A percentile compares a stretch with the other conserved stretches of the same genome.
Conservation (phyloP, 495 filamentous ascomycete species). For the Delitschia confertaspora region DNA sequence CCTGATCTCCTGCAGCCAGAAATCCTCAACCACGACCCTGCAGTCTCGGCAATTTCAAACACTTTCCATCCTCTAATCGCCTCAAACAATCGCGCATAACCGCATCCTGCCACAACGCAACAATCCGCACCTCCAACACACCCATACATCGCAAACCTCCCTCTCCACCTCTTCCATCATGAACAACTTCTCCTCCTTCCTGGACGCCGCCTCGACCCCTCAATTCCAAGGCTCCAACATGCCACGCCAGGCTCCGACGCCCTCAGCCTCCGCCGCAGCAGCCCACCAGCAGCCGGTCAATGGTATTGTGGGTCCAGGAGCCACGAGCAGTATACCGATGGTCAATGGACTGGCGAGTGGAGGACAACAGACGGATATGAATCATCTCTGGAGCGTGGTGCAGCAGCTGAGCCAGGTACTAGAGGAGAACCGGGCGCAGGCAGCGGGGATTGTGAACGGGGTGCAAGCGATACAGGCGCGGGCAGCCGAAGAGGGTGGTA, state of each 20-base stretch:
- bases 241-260: conserved; percentile 24
- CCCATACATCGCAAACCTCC: not conserved
- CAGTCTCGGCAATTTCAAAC: too few species aligned
- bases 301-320: conserved; percentile 6
- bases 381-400: conserved; percentile 75
- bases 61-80: too few species aligned
- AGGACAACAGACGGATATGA: conserved; percentile 79
- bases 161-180: not conserved
- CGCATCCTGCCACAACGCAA: too few species aligned
- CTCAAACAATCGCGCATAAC: too few species aligned
- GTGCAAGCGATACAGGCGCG: conserved; percentile 52
- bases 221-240: conserved; percentile 12
- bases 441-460: conserved; percentile 63
- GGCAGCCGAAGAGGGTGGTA: conserved; percentile 24
- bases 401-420: conserved; percentile 69
- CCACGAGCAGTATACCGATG: conserved; percentile 17
- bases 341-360: conserved; percentile 38
- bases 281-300: conserved; percentile 12
- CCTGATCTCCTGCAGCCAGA: too few species aligned
- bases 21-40: too few species aligned
- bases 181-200: conserved; percentile 27
- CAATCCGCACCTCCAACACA: too few species aligned
- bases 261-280: conserved; percentile 4
- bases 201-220: conserved; percentile 16
- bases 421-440: conserved; percentile 66